phyloP scores from a whole-genome alignment of 768 basidiomycete species.

The Pleurotus giganteus region DNA sequence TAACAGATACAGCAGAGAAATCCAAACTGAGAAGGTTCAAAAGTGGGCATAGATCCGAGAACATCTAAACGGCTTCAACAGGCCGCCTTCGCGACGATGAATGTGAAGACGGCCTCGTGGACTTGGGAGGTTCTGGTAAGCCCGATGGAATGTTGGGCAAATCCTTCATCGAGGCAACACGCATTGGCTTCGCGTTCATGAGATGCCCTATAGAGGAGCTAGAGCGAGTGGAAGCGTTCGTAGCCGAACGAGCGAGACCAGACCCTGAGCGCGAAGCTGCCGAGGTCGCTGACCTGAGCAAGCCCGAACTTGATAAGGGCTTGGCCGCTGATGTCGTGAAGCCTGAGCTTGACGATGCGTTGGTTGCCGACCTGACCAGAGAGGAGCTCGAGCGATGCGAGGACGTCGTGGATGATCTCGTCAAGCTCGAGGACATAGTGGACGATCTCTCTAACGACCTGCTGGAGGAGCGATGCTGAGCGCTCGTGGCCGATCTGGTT shows the following conservation, averaged over 20 bases:
- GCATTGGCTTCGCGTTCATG: background rate
- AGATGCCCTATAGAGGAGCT: background rate
- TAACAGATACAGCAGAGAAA: background rate
- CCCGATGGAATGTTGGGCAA: background rate
- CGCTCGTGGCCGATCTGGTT: background rate
- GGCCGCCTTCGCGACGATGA: background rate
- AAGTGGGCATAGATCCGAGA: background rate
- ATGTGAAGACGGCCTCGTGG: background rate
- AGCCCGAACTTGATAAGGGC: background rate
- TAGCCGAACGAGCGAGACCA: background rate
- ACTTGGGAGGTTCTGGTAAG: background rate
- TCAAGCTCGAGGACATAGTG: background rate
- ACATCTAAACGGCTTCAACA: background rate
- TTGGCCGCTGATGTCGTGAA: too few relatives aligned
- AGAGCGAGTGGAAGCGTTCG: background rate
- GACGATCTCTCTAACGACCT: background rate
- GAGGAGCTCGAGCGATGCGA: background rate
- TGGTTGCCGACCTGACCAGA: background rate
- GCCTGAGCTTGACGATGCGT: background rate
- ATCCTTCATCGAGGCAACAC: background rate
- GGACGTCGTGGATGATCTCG: background rate
- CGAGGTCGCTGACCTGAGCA: background rate
- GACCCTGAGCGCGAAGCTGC: background rate
- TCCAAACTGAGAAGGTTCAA: background rate
- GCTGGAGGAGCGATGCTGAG: conserved; percentile 4